Percentiles rank a stretch among this genome's conserved stretches.
Conservation (phyloP, 2,329 filamentous ascomycete species). For the Pseudogymnoascus sp. region DNA sequence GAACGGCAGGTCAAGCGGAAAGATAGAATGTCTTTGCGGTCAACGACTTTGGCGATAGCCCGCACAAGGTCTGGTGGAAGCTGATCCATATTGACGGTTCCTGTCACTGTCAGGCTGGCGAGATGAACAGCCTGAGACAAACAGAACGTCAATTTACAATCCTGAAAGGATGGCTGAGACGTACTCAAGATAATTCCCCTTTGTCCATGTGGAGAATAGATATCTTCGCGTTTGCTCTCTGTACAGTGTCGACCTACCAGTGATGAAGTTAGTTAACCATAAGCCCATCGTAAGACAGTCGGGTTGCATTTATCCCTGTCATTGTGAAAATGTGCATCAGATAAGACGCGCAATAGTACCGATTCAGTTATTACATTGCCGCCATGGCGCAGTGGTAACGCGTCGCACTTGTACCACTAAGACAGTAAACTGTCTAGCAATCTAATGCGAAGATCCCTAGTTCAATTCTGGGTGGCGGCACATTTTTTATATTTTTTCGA, state of each 20-base stretch:
- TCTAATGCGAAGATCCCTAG: constrained; percentile 8
- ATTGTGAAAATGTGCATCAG: background rate
- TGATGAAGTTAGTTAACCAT: background rate
- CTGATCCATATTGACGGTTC: background rate
- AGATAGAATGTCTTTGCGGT: background rate
- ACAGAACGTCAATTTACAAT: background rate
- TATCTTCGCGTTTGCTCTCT: background rate
- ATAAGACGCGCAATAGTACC: background rate
- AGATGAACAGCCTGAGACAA: background rate
- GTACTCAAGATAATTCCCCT: background rate
- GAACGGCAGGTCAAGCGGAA: background rate
- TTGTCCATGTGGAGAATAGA: background rate
- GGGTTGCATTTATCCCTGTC: background rate
- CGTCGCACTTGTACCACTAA: constrained; percentile 9
- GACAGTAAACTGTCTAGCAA: constrained; percentile 8
- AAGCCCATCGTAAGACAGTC: background rate
- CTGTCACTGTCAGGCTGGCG: too few species aligned
- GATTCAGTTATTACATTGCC: background rate
- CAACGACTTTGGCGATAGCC: background rate
- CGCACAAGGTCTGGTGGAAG: background rate
- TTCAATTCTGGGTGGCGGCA: constrained; percentile 8
- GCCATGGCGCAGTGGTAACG: constrained; percentile 9
- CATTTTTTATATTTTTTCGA: background rate
- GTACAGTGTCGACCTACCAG: background rate
- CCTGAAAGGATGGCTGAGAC: background rate